Evolutionary conservation across 345 rosid genomes (phyloP), one percentile per base, ranked within the genome.

Genomic region (Jatropha curcas): DNA sequence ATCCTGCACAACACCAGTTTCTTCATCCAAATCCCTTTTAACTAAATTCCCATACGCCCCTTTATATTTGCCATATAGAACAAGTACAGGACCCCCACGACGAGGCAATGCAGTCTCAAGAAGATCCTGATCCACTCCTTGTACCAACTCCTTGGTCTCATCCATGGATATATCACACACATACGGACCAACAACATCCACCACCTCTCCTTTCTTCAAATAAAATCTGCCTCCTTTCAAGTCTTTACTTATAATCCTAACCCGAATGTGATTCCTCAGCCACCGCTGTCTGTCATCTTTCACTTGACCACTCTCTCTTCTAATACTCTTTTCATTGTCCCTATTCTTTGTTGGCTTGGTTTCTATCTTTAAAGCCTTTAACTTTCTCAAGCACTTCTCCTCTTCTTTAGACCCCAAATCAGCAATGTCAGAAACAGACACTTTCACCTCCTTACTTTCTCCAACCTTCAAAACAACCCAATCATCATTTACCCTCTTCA

Each of bases 31-130:
- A 86, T 94, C 94, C 83, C 77, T 92, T 63, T 86, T 86, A 45
- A 90, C 86, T 70, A 94, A 80, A 79, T 56, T 88, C 61, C 98
- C 98, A 75, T 85, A 90, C 0, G 79, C 85, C 55, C 93, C 97
- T 60, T 87, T 84, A 77, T 92, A 85, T 69, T 76, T 91, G 45
- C 97, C 97, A 50, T 72, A 81, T 67, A 92, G 60, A 71, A 94
- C 81, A 73, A 92, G 82, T 25, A 94, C 93, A 0, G 81, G 79
- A 5, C 95, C 97, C 12, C 92, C 97, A 17, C 85, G 81, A 67
- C 84, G 86, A 0, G 97, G 97, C 78, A 94, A 78, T 73, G 93
- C 98, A 50, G 94, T 92, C 90, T 94, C 94, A 9, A 94, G 93
- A 72, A 85, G 68, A 59, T 89, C 88, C 81, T 92, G 98, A 78